phyloP scores from a whole-genome alignment of 257 asterid species.

The Scutellaria galericulata region DNA sequence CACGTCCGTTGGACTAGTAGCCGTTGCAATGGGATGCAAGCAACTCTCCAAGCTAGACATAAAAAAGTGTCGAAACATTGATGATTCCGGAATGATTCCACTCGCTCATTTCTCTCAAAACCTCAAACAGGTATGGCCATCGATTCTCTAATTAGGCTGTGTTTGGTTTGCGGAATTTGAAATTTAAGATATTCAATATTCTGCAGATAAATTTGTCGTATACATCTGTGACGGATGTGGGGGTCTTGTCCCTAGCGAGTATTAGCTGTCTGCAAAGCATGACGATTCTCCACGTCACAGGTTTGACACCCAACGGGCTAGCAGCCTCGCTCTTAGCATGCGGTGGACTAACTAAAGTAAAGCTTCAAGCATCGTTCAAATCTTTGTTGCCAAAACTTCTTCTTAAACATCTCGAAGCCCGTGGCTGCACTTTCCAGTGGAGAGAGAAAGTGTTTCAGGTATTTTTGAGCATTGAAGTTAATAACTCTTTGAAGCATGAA shows the following conservation, averaged over 20 bases:
- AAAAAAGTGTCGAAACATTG: constrained; percentile 68
- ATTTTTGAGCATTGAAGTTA: background rate
- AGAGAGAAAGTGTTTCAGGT: constrained; percentile 78
- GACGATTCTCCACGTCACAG: constrained; percentile 64
- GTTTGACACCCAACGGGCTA: constrained; percentile 69
- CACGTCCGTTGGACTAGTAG: constrained; percentile 74
- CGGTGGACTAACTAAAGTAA: constrained; percentile 79
- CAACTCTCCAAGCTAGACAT: constrained; percentile 72
- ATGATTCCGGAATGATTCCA: constrained; percentile 80
- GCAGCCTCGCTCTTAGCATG: constrained; percentile 78
- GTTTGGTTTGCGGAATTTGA: too few relatives aligned
- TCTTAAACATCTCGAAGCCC: constrained; percentile 70
- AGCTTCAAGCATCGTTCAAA: constrained; percentile 72
- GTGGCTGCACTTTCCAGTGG: constrained; percentile 83
- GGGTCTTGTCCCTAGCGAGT: constrained; percentile 75
- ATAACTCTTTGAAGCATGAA: background rate
- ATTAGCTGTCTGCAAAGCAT: constrained; percentile 79
- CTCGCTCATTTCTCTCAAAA: constrained; percentile 78
- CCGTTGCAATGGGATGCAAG: constrained; percentile 76
- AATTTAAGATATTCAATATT: background rate
- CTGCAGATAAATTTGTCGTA: constrained; percentile 80
- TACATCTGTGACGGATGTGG: constrained; percentile 79
- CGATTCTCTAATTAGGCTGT: background rate
- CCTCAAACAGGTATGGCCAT: constrained; percentile 71
- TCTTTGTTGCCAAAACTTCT: constrained; percentile 58